phyloP scores from a whole-genome alignment of 192 early-diverging fungal genomes.

The Linnemannia exigua region DNA sequence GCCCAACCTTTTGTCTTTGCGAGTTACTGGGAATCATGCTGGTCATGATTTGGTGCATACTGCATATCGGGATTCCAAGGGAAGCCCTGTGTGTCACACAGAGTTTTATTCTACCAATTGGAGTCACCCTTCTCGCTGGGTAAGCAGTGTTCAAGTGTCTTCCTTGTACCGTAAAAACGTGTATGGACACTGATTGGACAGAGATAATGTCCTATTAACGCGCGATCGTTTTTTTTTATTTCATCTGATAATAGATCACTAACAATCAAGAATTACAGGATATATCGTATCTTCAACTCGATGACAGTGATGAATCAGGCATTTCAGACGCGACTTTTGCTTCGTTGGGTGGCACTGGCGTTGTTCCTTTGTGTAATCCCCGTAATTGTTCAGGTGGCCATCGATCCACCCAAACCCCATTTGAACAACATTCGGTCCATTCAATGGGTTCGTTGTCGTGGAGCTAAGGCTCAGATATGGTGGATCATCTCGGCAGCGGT shows the following conservation, averaged over 20 bases:
- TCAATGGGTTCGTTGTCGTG: conserved; percentile 33
- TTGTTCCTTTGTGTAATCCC: conserved; percentile 13
- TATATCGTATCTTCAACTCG: conserved; percentile 66
- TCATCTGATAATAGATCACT: conserved; percentile 49
- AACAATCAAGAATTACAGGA: conserved; percentile 64
- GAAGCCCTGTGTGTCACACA: conserved; percentile 29
- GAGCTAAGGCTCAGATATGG: not conserved
- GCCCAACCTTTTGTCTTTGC: conserved; percentile 61
- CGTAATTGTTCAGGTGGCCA: conserved; percentile 7
- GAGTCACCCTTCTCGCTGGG: conserved; percentile 37
- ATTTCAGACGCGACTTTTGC: conserved; percentile 22
- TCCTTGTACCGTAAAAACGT: not conserved
- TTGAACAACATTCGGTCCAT: conserved; percentile 16
- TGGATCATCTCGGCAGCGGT: not conserved
- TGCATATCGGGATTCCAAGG: conserved; percentile 56
- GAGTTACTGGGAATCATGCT: conserved; percentile 64
- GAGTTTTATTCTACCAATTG: conserved; percentile 49
- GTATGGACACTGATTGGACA: too few relatives aligned
- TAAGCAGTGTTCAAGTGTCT: not conserved
- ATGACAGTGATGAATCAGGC: conserved; percentile 19
- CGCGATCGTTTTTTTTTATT: not conserved
- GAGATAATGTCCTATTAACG: not conserved
- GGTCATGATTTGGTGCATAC: conserved; percentile 41
- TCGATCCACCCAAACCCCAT: conserved; percentile 1
- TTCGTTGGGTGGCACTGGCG: conserved; percentile 12